These are phyloP conservation scores for Penicillium turbatum DNA, from an alignment of 495 filamentous ascomycete species.

Conservation along the genomic window DNA sequence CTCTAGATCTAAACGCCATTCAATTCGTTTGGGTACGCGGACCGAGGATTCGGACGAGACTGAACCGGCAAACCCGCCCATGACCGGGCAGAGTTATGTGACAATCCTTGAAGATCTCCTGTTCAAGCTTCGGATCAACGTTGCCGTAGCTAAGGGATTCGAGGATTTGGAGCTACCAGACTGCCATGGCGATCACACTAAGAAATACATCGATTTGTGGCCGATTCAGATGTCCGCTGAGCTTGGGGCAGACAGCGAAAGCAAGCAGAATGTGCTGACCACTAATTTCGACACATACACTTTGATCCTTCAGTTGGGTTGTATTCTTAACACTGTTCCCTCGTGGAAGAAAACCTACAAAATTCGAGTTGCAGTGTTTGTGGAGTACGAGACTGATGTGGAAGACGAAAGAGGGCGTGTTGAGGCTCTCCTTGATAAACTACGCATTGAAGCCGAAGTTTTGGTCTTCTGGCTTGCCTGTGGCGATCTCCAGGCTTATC, in stretches of 20 bases:
- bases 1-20: conserved; percentile 25
- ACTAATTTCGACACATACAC: conserved; percentile 94
- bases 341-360: conserved; percentile 75
- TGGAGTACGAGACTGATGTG: conserved; percentile 83
- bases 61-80: conserved; percentile 56
- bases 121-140: conserved; percentile 75
- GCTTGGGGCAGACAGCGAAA: conserved; percentile 57
- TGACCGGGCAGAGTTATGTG: conserved; percentile 65
- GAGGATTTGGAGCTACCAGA: conserved; percentile 67
- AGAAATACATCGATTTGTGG: conserved; percentile 86
- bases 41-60: conserved; percentile 29
- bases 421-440: conserved; percentile 68
- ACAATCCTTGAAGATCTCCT: conserved; percentile 81
- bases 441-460: conserved; percentile 76
- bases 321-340: conserved; percentile 77
- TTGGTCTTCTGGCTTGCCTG: conserved; percentile 78
- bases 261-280: conserved; percentile 65
- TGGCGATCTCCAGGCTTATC: conserved; percentile 67
- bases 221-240: conserved; percentile 83
- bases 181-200: conserved; percentile 50
- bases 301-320: conserved; percentile 79
- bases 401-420: conserved; percentile 73
- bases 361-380: conserved; percentile 76
- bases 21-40: conserved; percentile 11
- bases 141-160: conserved; percentile 82